Evolutionary conservation across 305 asterid genomes (phyloP), one percentile per base, ranked within the genome.

Genomic region (Fraxinus ornus): DNA sequence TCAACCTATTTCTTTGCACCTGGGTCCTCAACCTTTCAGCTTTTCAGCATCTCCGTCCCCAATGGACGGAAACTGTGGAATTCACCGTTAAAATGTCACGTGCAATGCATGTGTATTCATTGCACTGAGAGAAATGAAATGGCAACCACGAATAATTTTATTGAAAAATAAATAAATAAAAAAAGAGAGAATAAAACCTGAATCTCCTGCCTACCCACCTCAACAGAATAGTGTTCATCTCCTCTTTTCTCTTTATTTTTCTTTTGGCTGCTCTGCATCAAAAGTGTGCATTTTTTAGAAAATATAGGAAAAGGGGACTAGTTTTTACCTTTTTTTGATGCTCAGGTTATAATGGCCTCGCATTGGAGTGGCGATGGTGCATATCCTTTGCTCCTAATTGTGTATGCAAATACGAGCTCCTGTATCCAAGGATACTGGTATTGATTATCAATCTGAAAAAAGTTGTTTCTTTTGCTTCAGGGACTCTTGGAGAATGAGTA

Each of bases 401-500:
- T 19, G 70, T 22, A 21, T 19, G 70, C 70, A 60, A 60, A 60
- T 52, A 1, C 64, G 9, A 52, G 47, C 47, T 39, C 47, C 47
- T 39, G 66, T 19, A 5, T 57, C 66, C 72, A 62, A 62, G 30
- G 33, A 21, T 62, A 9, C 19, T 2, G 19, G n/a, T 21, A 2
- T 9, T 41, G 10, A 28, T 4, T 30, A 2, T 33, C 26, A 7
- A 21, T 78, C 36, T 33, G 9, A 68, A 49, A 75, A 68, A 64
- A 35, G n/a, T 32, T 37, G 70, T 39, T 70, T n/a, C 10, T 37
- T 77, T 82, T 41, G 81, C 41, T 89, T 80, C 92, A 96, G 99
- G 99, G 99, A 74, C 87, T 97, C 9, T 81, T 97, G 95, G 99
- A 97, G 90, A 97, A 97, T 30, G 98, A 97, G 92, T 94, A 89